phyloP scores from a whole-genome alignment of 164 flowering plant genomes.

The Tetracentron sinense region DNA sequence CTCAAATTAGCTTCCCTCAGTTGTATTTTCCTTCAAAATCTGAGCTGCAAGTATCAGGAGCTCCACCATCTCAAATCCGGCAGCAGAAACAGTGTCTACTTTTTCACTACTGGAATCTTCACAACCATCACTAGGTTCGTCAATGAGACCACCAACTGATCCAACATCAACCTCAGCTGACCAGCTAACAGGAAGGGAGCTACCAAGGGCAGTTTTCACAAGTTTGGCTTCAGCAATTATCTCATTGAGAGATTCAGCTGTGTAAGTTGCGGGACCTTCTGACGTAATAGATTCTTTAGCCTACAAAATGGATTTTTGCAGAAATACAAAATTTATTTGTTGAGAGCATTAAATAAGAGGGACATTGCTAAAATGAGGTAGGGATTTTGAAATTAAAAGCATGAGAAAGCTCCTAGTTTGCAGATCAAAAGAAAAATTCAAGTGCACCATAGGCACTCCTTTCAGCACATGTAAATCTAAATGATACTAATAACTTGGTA shows the following conservation, averaged over 20 bases:
- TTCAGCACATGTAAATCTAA: too few species aligned
- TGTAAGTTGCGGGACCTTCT: slow-evolving; percentile 15
- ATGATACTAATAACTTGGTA: too few species aligned
- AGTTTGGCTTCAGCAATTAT: slow-evolving; percentile 66
- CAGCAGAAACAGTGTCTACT: slow-evolving; percentile 71
- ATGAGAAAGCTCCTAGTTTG: too few species aligned
- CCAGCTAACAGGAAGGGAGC: slow-evolving; percentile 90
- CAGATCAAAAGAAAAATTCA: too few species aligned
- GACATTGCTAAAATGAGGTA: too few species aligned
- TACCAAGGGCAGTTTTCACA: slow-evolving; percentile 81
- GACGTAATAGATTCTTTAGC: slow-evolving; percentile 40
- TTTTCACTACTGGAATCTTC: slow-evolving; percentile 36
- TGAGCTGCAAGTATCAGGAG: slow-evolving; percentile 72
- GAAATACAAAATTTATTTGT: too few species aligned
- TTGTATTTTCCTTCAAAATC: slow-evolving; percentile 36
- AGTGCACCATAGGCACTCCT: too few species aligned
- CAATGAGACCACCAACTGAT: slow-evolving; percentile 14
- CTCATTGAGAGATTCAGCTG: slow-evolving; percentile 36
- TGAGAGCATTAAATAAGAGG: background rate
- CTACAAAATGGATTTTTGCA: slow-evolving; percentile 25
- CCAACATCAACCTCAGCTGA: slow-evolving; percentile 47
- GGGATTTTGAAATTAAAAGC: too few species aligned
- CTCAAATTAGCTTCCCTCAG: too few species aligned
- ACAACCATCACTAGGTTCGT: slow-evolving; percentile 13
- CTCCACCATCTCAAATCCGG: slow-evolving; percentile 97